Evolutionary conservation across 306 rosid genomes (phyloP).

Genomic region (Prunus salicina): DNA sequence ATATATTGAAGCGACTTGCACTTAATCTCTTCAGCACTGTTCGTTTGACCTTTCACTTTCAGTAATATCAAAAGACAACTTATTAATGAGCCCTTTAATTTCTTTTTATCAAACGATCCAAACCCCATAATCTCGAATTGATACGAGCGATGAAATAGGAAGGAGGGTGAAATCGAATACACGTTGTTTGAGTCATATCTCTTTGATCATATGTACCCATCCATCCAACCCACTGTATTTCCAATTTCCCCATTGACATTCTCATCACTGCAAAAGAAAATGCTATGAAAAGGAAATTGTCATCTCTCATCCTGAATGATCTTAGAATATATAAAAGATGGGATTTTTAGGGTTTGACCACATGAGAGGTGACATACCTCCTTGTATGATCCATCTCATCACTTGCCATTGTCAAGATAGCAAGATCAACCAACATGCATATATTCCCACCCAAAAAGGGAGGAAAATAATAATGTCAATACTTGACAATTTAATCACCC

Average conservation of each 20-base stretch:
- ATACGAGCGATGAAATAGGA: too few species aligned
- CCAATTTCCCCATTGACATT: background rate
- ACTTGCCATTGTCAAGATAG: background rate
- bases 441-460: background rate
- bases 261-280: background rate
- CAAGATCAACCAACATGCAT: background rate
- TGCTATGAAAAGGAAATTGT: background rate
- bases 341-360: background rate
- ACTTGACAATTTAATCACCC: background rate
- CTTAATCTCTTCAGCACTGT: too few species aligned
- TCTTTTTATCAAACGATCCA: too few species aligned
- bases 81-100: too few species aligned
- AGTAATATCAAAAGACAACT: too few species aligned
- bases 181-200: background rate
- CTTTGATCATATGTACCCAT: background rate
- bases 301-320: background rate
- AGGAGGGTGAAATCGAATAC: too few species aligned
- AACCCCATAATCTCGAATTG: too few species aligned
- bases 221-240: background rate
- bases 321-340: background rate
- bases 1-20: too few species aligned
- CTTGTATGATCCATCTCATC: background rate
- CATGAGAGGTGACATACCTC: background rate
- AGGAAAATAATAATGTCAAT: background rate
- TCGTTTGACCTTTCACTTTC: too few species aligned